Conservation (phyloP, 139 green algal genomes). For the Pleodorina starrii region DNA sequence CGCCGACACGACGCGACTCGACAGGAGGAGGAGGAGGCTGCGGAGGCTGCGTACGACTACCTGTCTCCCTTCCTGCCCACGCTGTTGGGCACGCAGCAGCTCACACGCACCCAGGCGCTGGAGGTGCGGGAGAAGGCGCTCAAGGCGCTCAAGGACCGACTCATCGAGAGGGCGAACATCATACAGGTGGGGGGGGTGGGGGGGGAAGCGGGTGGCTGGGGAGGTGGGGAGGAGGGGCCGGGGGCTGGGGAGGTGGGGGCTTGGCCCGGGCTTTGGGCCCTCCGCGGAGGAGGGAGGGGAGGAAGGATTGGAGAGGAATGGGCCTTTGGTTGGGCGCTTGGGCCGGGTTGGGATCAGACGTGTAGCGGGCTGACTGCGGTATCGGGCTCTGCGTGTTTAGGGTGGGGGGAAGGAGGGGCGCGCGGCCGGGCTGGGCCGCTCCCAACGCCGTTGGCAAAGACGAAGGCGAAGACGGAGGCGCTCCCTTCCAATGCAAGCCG, state of each 20-base stretch:
- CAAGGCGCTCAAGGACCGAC: constrained; percentile 86
- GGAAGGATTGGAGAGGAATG: not conserved
- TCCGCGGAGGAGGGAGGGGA: not conserved
- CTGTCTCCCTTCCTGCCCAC: constrained; percentile 86
- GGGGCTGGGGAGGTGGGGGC: not conserved
- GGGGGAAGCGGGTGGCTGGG: not conserved
- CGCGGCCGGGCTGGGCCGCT: no score
- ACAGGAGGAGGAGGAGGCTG: constrained; percentile 76
- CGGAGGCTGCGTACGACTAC: constrained; percentile 79
- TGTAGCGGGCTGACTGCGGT: no score
- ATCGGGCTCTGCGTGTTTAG: no score
- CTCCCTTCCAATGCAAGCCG: no score
- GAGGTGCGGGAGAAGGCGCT: constrained; percentile 83
- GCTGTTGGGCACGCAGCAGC: constrained; percentile 63
- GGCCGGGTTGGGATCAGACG: no score
- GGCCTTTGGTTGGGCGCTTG: not conserved
- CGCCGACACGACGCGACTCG: no score
- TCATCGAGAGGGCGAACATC: constrained; percentile 91
- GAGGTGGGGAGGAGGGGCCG: not conserved
- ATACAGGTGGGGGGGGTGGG: constrained; percentile 72
- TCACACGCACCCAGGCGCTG: constrained; percentile 75
- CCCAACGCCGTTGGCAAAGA: no score
- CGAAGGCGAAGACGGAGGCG: no score
- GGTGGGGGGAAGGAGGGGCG: no score
- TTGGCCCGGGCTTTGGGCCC: no score